Percentiles rank a stretch among this genome's conserved stretches.
phyloP scores from a whole-genome alignment of 139 green algal species.

The Tetradesmus obliquus region DNA sequence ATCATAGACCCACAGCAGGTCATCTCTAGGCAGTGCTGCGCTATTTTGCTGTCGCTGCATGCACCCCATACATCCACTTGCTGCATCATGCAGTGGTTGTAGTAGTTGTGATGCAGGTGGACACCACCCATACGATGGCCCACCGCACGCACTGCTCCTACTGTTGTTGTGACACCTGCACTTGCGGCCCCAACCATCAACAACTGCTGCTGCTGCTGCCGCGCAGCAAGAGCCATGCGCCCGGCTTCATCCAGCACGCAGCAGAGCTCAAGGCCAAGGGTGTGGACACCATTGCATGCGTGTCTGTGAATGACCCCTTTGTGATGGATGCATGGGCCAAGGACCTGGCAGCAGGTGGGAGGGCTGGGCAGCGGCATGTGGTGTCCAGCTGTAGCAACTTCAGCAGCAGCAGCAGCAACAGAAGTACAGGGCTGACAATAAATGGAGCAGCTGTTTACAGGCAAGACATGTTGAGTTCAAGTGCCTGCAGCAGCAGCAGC shows the following conservation, averaged over 20 bases:
- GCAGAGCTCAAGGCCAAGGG: slow-evolving; percentile 87
- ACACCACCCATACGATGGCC: no score
- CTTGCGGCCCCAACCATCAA: not conserved
- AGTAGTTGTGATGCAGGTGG: not conserved
- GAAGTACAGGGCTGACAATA: not conserved
- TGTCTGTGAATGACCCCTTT: slow-evolving; percentile 88
- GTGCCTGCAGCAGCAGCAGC: not conserved
- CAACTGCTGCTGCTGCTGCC: not conserved
- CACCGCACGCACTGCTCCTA: not conserved
- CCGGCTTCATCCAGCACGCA: slow-evolving; percentile 81
- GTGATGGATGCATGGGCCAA: slow-evolving; percentile 84
- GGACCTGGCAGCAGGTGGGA: slow-evolving; percentile 22
- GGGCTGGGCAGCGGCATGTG: slow-evolving; percentile 52
- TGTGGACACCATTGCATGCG: slow-evolving; percentile 84
- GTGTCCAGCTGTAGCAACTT: no score
- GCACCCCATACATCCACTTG: no score
- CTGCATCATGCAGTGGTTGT: not conserved
- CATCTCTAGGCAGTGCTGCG: no score
- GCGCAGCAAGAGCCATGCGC: slow-evolving; percentile 70
- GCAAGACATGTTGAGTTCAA: not conserved
- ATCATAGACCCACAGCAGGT: no score
- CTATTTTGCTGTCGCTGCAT: no score
- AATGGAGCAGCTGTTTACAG: no score
- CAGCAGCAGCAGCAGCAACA: not conserved
- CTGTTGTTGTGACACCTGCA: not conserved